Evolutionary conservation across 495 filamentous ascomycete species (phyloP), one percentile per base, ranked within the genome.

Genomic region (Neurospora africana): DNA sequence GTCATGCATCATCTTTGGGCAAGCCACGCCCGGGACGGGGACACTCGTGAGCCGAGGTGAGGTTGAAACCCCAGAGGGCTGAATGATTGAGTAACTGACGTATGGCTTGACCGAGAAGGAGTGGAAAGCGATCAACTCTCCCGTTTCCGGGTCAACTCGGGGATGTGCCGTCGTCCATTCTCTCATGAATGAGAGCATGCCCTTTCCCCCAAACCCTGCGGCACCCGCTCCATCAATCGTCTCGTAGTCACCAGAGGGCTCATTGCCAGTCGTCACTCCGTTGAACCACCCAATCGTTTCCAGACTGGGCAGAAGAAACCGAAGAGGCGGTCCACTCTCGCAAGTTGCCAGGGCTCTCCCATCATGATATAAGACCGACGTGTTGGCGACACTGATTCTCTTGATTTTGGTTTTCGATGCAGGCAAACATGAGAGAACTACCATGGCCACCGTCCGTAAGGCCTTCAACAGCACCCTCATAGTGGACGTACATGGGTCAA

Each of bases 161-260:
- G 89, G 90, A 82, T 92, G 90, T 13, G 87, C 89, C 3, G 90
- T 91, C 8, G 88, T 89, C 88, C 88, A 91, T 79, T 91, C 88
- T 75, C 83, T 86, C 81, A 89, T 85, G 74, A 87, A 90, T 36
- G 83, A 81, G 17, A 87, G 71, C 3, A 84, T 58, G 0, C 88
- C 87, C 15, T 75, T 73, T 21, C 87, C 86, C 44, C 87, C 87
- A 73, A 90, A 87, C 4, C 72, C 76, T 21, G 2, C 23, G n/a
- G 72, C 89, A 87, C 5, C 86, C 84, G 72, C 88, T 83, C 30
- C 83, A 83, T 39, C 33, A 7, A 15, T 30, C 5, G 30, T 58
- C 0, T 17, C 47, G 6, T 58, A 30, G 47, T 58, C 5, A 30
- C 21, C 4, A 13, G 21, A 58, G 9, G 27, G 38, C 37, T 43